These are phyloP conservation scores for Pseudomicrostroma phylloplanum DNA, from an alignment of 1,284 basidiomycete species.

Conservation along the genomic window DNA sequence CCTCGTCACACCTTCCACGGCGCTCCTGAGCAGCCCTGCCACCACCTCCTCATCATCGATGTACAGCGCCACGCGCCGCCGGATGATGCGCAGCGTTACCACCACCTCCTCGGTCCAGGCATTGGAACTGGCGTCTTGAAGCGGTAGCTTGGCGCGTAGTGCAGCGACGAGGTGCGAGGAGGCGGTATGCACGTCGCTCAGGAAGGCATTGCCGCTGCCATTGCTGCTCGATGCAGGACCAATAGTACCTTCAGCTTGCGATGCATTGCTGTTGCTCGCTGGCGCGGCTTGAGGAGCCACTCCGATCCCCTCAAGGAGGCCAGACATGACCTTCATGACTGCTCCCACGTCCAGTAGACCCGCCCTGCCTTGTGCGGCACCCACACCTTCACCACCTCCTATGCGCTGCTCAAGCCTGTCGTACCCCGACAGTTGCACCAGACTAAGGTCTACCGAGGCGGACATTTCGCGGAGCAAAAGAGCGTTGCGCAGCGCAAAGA, in stretches of 20 bases:
- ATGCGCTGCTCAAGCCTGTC: not conserved
- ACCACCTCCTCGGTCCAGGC: not conserved
- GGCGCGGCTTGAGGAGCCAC: not conserved
- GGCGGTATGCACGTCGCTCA: not conserved
- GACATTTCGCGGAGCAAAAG: not conserved
- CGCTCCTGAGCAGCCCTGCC: not conserved
- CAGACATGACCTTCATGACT: not conserved
- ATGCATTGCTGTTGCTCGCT: not conserved
- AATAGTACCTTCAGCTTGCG: too few species aligned
- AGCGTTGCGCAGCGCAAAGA: not conserved
- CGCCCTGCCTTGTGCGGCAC: not conserved
- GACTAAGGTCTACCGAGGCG: conserved; percentile 1
- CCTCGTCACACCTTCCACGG: not conserved
- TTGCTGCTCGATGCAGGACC: not conserved
- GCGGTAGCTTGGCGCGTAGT: not conserved
- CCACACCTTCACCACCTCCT: not conserved
- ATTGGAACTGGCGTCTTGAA: not conserved
- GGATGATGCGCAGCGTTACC: not conserved
- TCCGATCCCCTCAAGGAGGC: not conserved
- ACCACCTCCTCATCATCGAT: conserved; percentile 3
- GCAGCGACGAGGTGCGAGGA: not conserved
- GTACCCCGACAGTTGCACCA: not conserved
- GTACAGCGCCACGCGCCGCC: not conserved
- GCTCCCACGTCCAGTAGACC: not conserved
- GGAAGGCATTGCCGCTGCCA: not conserved